Evolutionary conservation across 371 early-diverging fungal genomes (phyloP), one percentile per base, ranked within the genome.

Genomic region (Circinella minor): DNA sequence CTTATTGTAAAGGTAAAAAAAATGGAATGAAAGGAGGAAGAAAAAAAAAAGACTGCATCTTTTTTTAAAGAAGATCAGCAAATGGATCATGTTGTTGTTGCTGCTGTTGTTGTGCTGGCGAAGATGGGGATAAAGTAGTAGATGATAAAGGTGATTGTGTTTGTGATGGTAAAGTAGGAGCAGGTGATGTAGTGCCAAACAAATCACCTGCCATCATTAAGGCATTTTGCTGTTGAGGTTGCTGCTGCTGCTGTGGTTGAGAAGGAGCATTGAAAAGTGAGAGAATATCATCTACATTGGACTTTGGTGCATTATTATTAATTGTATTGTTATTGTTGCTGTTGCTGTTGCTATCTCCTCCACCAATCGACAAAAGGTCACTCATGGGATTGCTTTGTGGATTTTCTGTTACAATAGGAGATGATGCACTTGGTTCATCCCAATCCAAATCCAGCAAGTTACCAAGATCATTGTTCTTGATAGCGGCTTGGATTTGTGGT

Each of bases 391-490:
- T 57, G 17, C 49, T 66, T 39, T 71, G 75, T 14, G 70, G 67
- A 38, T 48, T 73, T 15, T 70, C 61, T 38, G 70, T 67, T 11
- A 71, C 57, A 47, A 72, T 73, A 38, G 83, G 80, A n/a, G 81
- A 78, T 15, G 64, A 34, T 0, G 72, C 73, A 38, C 72, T 61
- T 18, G 81, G 80, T 38, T 79, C 81, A 72, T 81, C 82, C 79
- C 81, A 86, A 65, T 85, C 85, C 36, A 86, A 75, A 74, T 84
- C 86, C 38, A 86, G 76, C 27, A 86, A 75, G 57, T 86, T 86
- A 15, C 84, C 86, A 73, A 86, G 82, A 65, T 82, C 84, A 47
- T 84, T 81, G 61, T 82, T 88, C 67, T 88, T 88, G 57, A 86
- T 78, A 11, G 89, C 89, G 11, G 77, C 81, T 65, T 82, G 83